These are phyloP conservation scores for Coemansia aciculifera DNA, from an alignment of 192 early-diverging fungal species.

Conservation along the genomic window DNA sequence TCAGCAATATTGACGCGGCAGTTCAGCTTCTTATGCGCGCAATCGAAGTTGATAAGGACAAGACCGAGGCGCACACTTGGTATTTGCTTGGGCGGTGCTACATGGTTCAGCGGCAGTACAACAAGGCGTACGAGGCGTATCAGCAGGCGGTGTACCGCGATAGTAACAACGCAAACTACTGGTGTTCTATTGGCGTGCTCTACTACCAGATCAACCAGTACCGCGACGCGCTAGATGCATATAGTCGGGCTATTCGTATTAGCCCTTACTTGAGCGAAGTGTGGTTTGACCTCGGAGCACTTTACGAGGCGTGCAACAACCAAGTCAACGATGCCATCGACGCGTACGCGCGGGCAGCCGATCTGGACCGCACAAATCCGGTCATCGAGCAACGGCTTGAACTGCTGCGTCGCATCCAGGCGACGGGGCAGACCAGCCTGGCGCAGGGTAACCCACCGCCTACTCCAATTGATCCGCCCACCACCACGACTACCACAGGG, in stretches of 20 bases:
- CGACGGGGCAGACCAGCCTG: constrained; percentile 38
- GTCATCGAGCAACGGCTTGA: constrained; percentile 80
- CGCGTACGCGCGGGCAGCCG: constrained; percentile 90
- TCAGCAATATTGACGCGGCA: constrained; percentile 83
- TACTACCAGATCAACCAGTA: constrained; percentile 97
- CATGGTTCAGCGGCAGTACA: constrained; percentile 93
- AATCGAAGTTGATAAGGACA: constrained; percentile 77
- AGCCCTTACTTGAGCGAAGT: constrained; percentile 95
- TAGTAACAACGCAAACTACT: constrained; percentile 91
- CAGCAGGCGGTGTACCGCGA: constrained; percentile 96
- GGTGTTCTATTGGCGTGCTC: constrained; percentile 98
- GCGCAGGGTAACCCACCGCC: constrained; percentile 35
- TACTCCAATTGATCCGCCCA: constrained; percentile 45
- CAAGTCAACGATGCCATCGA: constrained; percentile 96
- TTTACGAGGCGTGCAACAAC: constrained; percentile 98
- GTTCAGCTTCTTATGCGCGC: constrained; percentile 81
- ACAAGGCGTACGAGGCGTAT: constrained; percentile 95
- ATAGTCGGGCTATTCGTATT: constrained; percentile 89
- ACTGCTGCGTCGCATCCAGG: constrained; percentile 46
- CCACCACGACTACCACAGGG: constrained; percentile 29
- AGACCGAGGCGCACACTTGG: constrained; percentile 89
- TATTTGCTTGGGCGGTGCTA: constrained; percentile 95
- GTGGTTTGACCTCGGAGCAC: constrained; percentile 95
- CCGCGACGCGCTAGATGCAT: constrained; percentile 95
- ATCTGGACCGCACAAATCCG: constrained; percentile 87